Conservation (phyloP, 2,329 filamentous ascomycete species). For the Clarireedia paspali region DNA sequence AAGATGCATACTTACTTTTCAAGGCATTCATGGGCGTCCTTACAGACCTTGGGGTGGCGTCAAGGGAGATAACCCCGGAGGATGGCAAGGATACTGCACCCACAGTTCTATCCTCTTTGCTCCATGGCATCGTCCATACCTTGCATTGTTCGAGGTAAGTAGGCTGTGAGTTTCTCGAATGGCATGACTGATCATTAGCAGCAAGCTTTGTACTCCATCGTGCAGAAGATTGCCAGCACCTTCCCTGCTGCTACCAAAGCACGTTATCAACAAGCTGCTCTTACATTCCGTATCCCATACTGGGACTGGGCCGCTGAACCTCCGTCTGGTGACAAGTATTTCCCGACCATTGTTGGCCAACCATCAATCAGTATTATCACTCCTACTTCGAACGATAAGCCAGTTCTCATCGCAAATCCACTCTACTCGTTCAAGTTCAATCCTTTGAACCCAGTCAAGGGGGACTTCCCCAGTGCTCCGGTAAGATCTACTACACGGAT, state of each 20-base stretch:
- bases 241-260: constrained; percentile 36
- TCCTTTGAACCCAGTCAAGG: constrained; percentile 38
- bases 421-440: constrained; percentile 54
- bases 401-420: constrained; percentile 56
- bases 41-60: constrained; percentile 49
- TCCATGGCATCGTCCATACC: constrained; percentile 77
- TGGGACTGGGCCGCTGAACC: constrained; percentile 43
- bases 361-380: constrained; percentile 17
- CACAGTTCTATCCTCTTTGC: constrained; percentile 71
- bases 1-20: constrained; percentile 27
- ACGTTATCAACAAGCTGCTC: constrained; percentile 38
- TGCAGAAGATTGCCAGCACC: constrained; percentile 41
- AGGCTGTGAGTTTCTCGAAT: not conserved
- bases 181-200: constrained; percentile 35
- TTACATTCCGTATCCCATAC: constrained; percentile 37
- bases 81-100: constrained; percentile 52
- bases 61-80: constrained; percentile 30
- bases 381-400: constrained; percentile 34
- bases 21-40: constrained; percentile 72
- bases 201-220: constrained; percentile 37
- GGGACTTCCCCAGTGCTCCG: constrained; percentile 13
- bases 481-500: constrained; percentile 3
- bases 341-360: constrained; percentile 30
- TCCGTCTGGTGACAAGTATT: constrained; percentile 29
- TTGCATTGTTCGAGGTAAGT: constrained; percentile 51